Conservation (phyloP, 2,329 filamentous ascomycete genomes). For the Fusarium citri region DNA sequence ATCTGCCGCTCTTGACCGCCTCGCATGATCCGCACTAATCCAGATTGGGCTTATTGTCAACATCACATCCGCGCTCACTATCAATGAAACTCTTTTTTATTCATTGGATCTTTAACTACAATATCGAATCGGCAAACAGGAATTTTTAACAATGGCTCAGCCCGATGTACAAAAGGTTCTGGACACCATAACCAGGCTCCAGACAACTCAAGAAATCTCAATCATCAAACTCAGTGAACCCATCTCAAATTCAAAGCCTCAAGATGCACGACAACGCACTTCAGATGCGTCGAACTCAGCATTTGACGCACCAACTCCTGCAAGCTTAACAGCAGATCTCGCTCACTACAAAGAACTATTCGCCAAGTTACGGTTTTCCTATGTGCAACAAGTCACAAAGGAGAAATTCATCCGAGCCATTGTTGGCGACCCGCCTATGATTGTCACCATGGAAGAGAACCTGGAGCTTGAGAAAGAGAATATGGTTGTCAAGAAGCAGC, state of each 20-base stretch:
- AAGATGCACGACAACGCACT: conserved; percentile 62
- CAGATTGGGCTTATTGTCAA: conserved; percentile 55
- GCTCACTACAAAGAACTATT: conserved; percentile 95
- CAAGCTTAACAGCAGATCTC: conserved; percentile 84
- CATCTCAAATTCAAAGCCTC: conserved; percentile 65
- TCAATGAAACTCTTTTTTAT: background rate
- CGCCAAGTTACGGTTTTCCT: conserved; percentile 94
- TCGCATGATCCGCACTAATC: conserved; percentile 41
- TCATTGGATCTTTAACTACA: background rate
- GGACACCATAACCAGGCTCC: conserved; percentile 63
- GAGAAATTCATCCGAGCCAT: conserved; percentile 96
- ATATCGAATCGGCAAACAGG: background rate
- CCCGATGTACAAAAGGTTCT: conserved; percentile 57
- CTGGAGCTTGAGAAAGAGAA: conserved; percentile 77
- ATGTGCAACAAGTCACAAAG: conserved; percentile 98
- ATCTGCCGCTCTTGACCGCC: conserved; percentile 42
- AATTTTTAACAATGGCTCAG: conserved; percentile 44
- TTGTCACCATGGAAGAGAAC: conserved; percentile 87
- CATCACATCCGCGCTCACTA: conserved; percentile 41
- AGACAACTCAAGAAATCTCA: conserved; percentile 71
- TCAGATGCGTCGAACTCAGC: conserved; percentile 78
- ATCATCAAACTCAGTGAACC: conserved; percentile 83
- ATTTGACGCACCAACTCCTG: conserved; percentile 76
- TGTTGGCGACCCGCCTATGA: conserved; percentile 87
- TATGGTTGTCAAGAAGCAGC: conserved; percentile 75